Conservation (phyloP, 441 rosid genomes). For the Gossypium lobatum region DNA sequence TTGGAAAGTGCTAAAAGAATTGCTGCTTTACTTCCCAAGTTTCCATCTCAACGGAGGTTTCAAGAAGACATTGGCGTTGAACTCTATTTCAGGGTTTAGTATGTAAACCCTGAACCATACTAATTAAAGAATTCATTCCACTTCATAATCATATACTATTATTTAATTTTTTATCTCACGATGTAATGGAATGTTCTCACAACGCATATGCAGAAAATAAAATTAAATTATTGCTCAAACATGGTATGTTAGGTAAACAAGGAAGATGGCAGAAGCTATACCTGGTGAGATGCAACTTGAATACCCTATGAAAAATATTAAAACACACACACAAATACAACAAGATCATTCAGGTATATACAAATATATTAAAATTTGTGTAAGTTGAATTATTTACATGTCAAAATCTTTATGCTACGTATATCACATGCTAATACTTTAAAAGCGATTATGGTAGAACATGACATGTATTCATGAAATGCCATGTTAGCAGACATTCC, state of each 20-base stretch:
- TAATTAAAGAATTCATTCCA: neutral
- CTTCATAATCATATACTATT: neutral
- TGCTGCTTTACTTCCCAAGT: slow-evolving; percentile 27
- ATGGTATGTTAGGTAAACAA: neutral
- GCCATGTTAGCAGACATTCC: neutral
- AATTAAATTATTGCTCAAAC: neutral
- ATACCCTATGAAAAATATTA: neutral
- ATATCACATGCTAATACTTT: neutral
- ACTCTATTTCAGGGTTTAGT: slow-evolving; percentile 34
- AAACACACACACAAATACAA: neutral
- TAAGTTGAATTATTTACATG: neutral
- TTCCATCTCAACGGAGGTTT: slow-evolving; percentile 28
- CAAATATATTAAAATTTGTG: neutral
- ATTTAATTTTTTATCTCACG: neutral
- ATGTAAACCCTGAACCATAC: neutral
- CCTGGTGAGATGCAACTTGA: neutral
- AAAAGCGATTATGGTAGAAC: neutral
- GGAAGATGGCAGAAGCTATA: neutral
- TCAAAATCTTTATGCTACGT: neutral
- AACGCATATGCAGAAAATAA: neutral
- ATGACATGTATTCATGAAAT: neutral
- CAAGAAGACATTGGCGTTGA: slow-evolving; percentile 22
- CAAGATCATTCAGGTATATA: neutral
- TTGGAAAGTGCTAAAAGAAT: slow-evolving; percentile 31
- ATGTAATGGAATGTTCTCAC: neutral